Evolutionary conservation across 1,284 basidiomycete genomes (phyloP), one percentile per base, ranked within the genome.

Genomic region (Trichosporon ovoides): DNA sequence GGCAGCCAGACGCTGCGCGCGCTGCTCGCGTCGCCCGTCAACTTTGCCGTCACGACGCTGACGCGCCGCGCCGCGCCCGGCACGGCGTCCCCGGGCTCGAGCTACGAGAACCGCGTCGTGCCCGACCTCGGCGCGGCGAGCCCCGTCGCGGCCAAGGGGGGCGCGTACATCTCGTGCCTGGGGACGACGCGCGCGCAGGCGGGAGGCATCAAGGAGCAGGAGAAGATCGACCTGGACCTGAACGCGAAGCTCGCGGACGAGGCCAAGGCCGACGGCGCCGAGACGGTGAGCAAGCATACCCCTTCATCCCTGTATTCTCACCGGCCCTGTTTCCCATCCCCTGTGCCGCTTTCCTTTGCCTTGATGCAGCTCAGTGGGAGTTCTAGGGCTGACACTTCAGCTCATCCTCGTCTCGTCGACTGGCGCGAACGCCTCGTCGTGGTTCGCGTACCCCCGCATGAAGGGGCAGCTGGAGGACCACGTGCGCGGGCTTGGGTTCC

Each of bases 401-500:
- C 55, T 69, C 33, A 74, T 77, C 59, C 68, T 77, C 48, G 72
- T 76, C 16, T 76, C 74, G 0, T 64, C 69, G 4, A 46, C 43
- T 14, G 68, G 68, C 12, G 66, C 70, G 0, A 54, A 56, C 37
- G 34, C 69, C 11, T 46, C 33, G 3, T 68, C 68, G 11, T 60
- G 53, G 53, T 65, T 68, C 24, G 65, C 67, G 10, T 77, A 77
- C 58, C 52, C 64, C 2, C 24, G 54, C 28, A 72, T 75, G 66
- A 76, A 76, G 64, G 75, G 74, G 38, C 52, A 70, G 57, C 62
- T 77, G 49, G 73, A 77, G 55, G 73, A 75, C 16, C 65, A 56
- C 33, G 59, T 76, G 28, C 69, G 71, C 48, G 59, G 13, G 0
- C 64, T 76, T 54, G 64, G 58, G n/a, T 77, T 75, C 53, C 57